Evolutionary conservation across 192 early-diverging fungal genomes (phyloP).

Genomic region (Linnemannia exigua): DNA sequence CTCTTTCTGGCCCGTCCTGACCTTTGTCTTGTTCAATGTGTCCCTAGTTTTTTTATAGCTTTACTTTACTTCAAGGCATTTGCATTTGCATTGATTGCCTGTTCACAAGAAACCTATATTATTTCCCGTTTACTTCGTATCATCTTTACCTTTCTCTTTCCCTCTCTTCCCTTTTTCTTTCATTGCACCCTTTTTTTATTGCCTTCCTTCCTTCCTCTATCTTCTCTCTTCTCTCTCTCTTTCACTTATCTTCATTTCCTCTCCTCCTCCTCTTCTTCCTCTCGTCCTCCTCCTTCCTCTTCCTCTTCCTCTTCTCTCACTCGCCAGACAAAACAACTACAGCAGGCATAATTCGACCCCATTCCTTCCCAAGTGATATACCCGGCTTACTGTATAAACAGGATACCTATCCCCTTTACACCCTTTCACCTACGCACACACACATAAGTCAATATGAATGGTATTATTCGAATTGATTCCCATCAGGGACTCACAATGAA

Average conservation of each 20-base stretch:
- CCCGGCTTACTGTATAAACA: neutral
- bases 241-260: neutral
- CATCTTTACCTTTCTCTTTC: conserved; percentile 4
- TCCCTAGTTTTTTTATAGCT: conserved; percentile 21
- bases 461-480: conserved; percentile 51
- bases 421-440: neutral
- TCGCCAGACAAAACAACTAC: neutral
- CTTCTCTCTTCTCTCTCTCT: conserved; percentile 3
- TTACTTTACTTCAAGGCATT: conserved; percentile 1
- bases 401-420: neutral
- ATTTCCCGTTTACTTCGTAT: neutral
- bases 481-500: conserved; percentile 43
- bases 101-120: neutral
- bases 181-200: neutral
- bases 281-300: neutral
- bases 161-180: neutral
- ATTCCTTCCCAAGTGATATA: neutral
- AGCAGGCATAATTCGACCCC: neutral
- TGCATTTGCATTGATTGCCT: neutral
- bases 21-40: neutral
- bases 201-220: neutral
- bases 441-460: conserved; percentile 40
- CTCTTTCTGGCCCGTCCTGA: conserved; percentile 8
- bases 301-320: neutral
- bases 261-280: neutral